A percentile compares a stretch with the other conserved stretches of the same genome.
Evolutionary conservation across 1,139 yeast genomes (phyloP).

Genomic region (Ogataea hybrid): DNA sequence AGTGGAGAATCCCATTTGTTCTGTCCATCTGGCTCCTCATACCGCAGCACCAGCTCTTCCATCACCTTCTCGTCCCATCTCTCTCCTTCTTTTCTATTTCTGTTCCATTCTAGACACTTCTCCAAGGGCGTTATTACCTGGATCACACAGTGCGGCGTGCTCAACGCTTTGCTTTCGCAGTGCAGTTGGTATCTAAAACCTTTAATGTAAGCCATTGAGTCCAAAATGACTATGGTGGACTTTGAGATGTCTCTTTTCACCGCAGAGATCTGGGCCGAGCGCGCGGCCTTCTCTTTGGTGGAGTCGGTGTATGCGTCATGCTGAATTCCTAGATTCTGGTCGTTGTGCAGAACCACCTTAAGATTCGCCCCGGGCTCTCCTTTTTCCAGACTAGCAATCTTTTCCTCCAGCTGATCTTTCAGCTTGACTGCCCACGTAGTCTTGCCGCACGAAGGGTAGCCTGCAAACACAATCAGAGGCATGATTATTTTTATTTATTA

Average conservation of each 20-base stretch:
- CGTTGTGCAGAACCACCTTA: conserved; percentile 68
- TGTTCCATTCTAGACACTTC: conserved; percentile 64
- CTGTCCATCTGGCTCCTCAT: conserved; percentile 88
- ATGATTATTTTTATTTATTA: no score
- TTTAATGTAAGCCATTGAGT: conserved; percentile 85
- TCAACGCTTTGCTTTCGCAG: conserved; percentile 86
- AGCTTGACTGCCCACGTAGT: conserved; percentile 68
- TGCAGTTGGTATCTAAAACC: conserved; percentile 93
- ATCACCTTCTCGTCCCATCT: conserved; percentile 72
- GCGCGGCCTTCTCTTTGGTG: conserved; percentile 69
- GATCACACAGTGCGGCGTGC: conserved; percentile 80
- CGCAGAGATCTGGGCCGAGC: conserved; percentile 86
- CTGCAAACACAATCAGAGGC: conserved; percentile 86
- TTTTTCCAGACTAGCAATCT: conserved; percentile 41
- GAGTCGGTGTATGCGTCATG: conserved; percentile 70
- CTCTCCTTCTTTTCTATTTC: conserved; percentile 28
- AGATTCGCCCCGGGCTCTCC: conserved; percentile 51
- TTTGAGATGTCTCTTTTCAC: conserved; percentile 78
- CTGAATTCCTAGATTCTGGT: conserved; percentile 70
- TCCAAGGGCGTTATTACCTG: conserved; percentile 72
- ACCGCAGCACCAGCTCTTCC: conserved; percentile 73
- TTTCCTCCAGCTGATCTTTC: conserved; percentile 43
- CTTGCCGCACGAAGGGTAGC: conserved; percentile 85
- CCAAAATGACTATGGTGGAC: conserved; percentile 74
- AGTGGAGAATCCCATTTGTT: conserved; percentile 95